Conservation (phyloP, 768 basidiomycete species). For the Fibroporia radiculosa region DNA sequence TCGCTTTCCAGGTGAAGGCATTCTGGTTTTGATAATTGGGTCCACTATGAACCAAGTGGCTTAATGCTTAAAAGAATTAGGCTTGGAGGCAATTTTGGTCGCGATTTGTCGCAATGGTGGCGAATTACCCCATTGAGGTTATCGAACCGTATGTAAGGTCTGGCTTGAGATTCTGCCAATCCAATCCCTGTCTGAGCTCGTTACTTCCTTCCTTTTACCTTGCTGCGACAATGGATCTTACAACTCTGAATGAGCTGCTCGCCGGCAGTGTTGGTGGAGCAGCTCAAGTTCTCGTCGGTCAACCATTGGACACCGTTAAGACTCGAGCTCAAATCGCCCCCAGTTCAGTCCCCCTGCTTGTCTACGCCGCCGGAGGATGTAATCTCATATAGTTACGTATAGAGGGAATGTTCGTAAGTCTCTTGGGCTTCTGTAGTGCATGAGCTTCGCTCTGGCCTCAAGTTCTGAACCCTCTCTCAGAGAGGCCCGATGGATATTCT, state of each 20-base stretch:
- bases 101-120: no score
- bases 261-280: constrained; percentile 92
- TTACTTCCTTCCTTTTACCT: neutral
- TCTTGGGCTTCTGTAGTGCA: neutral
- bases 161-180: no score
- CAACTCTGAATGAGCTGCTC: constrained; percentile 73
- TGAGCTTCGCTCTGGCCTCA: neutral
- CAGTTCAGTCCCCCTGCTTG: constrained; percentile 37
- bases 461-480: constrained; percentile 27
- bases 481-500: constrained; percentile 94
- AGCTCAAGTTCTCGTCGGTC: constrained; percentile 91
- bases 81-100: no score
- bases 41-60: no score
- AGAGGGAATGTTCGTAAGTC: constrained; percentile 87
- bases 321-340: constrained; percentile 84
- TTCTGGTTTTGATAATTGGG: neutral
- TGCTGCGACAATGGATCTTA: constrained; percentile 23
- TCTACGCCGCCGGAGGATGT: neutral
- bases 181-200: no score
- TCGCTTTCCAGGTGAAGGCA: neutral
- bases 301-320: constrained; percentile 85
- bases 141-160: no score
- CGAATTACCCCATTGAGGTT: no score
- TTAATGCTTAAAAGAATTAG: no score
- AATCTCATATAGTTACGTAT: constrained; percentile 2